Evolutionary conservation across 73 alveolate genomes (phyloP).

Genomic region (Paramecium sonneborni): DNA sequence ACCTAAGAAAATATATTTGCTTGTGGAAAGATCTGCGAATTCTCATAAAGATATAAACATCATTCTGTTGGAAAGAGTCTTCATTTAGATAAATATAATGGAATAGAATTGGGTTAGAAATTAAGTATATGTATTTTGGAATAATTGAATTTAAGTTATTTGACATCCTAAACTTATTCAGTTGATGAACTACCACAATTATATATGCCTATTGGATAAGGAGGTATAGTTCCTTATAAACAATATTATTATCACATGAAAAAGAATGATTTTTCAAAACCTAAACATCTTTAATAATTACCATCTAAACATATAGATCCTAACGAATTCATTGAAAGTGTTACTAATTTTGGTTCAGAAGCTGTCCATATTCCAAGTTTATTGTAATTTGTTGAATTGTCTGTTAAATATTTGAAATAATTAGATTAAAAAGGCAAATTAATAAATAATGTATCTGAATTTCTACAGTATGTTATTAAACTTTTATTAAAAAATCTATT

Average conservation of each 20-base stretch:
- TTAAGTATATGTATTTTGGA: constrained; percentile 93
- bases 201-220: constrained; percentile 97
- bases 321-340: constrained; percentile 95
- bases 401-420: constrained; percentile 93
- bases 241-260: constrained; percentile 89
- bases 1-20: constrained; percentile 97
- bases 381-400: constrained; percentile 95
- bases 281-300: constrained; percentile 73
- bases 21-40: constrained; percentile 98
- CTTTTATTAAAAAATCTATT: too few relatives aligned
- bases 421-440: constrained; percentile 91
- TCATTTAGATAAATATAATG: constrained; percentile 96
- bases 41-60: constrained; percentile 94
- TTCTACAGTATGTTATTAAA: too few relatives aligned
- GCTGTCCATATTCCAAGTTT: constrained; percentile 90
- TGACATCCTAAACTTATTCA: constrained; percentile 67
- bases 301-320: constrained; percentile 90
- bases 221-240: constrained; percentile 94
- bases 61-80: constrained; percentile 93
- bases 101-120: constrained; percentile 97
- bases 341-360: constrained; percentile 93
- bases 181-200: constrained; percentile 95
- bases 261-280: constrained; percentile 91
- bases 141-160: constrained; percentile 86
- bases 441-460: constrained; percentile 95